Evolutionary conservation across 2,329 filamentous ascomycete species (phyloP), one percentile per base, ranked within the genome.

Genomic region (Cercospora citrullina): DNA sequence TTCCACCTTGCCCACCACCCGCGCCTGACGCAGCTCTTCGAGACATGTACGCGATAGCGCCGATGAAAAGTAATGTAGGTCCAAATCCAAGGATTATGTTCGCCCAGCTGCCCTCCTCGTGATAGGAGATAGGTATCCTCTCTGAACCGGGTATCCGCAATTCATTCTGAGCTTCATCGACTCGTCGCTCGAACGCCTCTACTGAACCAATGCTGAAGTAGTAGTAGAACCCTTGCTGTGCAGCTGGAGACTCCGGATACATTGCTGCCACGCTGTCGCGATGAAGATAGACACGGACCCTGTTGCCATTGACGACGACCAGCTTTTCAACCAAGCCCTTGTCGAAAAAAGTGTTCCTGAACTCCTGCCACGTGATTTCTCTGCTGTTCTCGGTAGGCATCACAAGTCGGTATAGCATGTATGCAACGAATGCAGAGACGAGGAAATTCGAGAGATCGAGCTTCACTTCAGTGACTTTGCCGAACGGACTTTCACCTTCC

Each of bases 361-460:
- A 92, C 81, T 99, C 95, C 81, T 99, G 94, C 92, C 93, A 99
- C 65, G 95, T 98, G 68, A 99, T 97, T 78, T 99, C 94, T 76
- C 89, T 85, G 65, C 83, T 84, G 70, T 84, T 85, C 71, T 91
- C 89, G 21, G 86, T 85, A 3, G 89, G 89, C 67, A 92, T 85
- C 66, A 94, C 81, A 71, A 87, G 84, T 65, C 86, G 83, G 79
- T 88, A 90, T 59, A 89, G 77, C 65, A 91, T 82, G 76, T 89
- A 91, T 10, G 87, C 82, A 36, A 89, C 79, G 73, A 91, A 85
- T 18, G 85, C 80, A 31, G 85, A 84, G 58, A 89, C 81, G 33
- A 90, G 73, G 70, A 86, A 82, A 23, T 85, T 86, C 66, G 83
- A 83, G 42, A 83, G 81, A 76, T 90, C 87, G 73, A 83, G 84